Percentiles rank a stretch among this genome's conserved stretches.
These are phyloP conservation scores for Colletotrichum eremochloae DNA, from an alignment of 2,329 filamentous ascomycete species.

Conservation along the genomic window DNA sequence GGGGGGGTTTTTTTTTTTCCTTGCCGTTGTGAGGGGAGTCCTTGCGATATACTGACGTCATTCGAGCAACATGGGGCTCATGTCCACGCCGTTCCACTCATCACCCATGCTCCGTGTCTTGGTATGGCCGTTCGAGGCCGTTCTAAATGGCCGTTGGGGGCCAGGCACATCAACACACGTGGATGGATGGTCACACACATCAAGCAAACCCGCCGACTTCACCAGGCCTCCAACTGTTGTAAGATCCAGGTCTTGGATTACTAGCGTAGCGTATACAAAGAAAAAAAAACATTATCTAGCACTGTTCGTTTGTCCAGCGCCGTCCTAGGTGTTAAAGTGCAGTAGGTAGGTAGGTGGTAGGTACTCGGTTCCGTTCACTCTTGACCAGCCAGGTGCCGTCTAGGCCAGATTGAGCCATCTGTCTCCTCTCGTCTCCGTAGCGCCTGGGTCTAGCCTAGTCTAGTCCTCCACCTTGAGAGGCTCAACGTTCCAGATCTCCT, in stretches of 20 bases:
- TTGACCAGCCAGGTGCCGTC: conserved; percentile 3
- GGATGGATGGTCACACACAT: background rate
- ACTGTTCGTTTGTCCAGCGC: conserved; percentile 30
- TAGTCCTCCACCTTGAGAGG: conserved; percentile 69
- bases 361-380: conserved; percentile 25
- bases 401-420: conserved; percentile 1
- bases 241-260: background rate
- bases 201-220: background rate
- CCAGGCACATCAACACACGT: background rate
- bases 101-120: conserved; percentile 28
- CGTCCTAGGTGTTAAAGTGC: conserved; percentile 14
- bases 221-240: background rate
- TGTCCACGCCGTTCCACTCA: background rate
- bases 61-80: background rate
- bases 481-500: conserved; percentile 97
- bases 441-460: conserved; percentile 15
- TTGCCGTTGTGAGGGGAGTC: conserved; percentile 10
- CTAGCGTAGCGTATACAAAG: conserved; percentile 32
- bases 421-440: conserved; percentile 11
- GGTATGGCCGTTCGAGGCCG: conserved; percentile 9
- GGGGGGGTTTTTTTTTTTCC: conserved; percentile 1
- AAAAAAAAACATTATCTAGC: conserved; percentile 40
- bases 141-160: conserved; percentile 4
- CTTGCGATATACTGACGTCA: conserved; percentile 36
- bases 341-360: conserved; percentile 15